Evolutionary conservation across 164 flowering plant species (phyloP).

Genomic region (Piper betle): DNA sequence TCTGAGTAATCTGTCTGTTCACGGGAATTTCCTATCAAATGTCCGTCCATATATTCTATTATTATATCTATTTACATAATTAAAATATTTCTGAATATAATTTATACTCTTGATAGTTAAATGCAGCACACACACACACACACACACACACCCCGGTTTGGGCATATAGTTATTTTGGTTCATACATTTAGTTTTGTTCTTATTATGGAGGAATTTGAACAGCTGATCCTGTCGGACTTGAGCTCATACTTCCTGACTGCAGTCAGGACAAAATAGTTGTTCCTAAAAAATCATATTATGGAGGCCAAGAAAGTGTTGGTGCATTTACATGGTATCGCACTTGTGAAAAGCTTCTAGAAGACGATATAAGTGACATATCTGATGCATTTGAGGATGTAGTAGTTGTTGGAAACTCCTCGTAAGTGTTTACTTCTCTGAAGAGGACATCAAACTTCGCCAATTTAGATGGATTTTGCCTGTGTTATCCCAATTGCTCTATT

Average conservation of each 20-base stretch:
- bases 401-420: constrained; percentile 47
- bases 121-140: too few relatives aligned
- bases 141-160: too few relatives aligned
- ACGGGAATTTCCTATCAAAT: too few relatives aligned
- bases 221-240: constrained; percentile 84
- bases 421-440: constrained; percentile 18
- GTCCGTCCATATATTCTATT: too few relatives aligned
- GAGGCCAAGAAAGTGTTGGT: constrained; percentile 85
- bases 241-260: constrained; percentile 61
- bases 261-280: constrained; percentile 52
- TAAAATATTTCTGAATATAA: too few relatives aligned
- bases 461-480: neutral
- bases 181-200: neutral
- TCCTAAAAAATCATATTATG: constrained; percentile 67
- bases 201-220: constrained; percentile 11
- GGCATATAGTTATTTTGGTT: too few relatives aligned
- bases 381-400: constrained; percentile 26
- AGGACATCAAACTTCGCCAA: neutral
- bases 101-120: too few relatives aligned
- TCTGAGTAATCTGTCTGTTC: neutral
- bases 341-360: constrained; percentile 36
- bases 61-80: too few relatives aligned
- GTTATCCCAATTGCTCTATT: neutral
- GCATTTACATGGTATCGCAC: constrained; percentile 70
- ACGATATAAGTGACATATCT: constrained; percentile 36